Evolutionary conservation across 2,329 filamentous ascomycete genomes (phyloP), one percentile per base, ranked within the genome.

Genomic region (Fusarium sacchari): DNA sequence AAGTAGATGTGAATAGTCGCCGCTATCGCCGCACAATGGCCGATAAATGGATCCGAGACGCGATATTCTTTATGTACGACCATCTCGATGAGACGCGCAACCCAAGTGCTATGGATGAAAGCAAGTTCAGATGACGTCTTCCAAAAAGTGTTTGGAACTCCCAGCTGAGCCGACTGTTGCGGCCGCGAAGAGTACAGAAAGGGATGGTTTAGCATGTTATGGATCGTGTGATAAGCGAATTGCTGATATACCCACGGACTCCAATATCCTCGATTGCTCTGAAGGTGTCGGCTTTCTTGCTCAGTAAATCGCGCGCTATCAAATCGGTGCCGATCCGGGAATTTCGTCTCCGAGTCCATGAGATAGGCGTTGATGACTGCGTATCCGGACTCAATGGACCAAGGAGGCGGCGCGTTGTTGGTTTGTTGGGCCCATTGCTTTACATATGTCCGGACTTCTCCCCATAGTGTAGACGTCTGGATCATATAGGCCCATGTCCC

Each of bases 401-500:
- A 62, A 13, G 59, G 59, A 13, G 59, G 30, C 1, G 59, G 59
- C 6, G 59, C 49, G 4, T n/a, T 40, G 28, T 40, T 62, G 17
- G 49, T 62, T 22, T 40, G 28, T 13, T 56, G 49, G 26, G 59
- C 39, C 49, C 59, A 62, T 22, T 62, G 59, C 13, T 62, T 62
- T 13, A 57, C 36, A 5, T 62, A 62, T 4, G 39, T 39, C 7
- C 59, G 49, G 6, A 62, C 59, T 3, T 62, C 59, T 18, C 39
- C 59, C 59, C 59, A 62, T 9, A 62, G 12, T 1, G 59, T 62
- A 13, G 59, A 62, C 3, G 36, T 20, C 22, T 62, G 59, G 2
- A 62, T 39, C 59, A 62, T 62, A 1, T 62, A 62, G 11, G 49
- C n/a, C 59, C 59, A 62, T 11, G n/a, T 62, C 2, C 59, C 59